A percentile compares a stretch with the other conserved stretches of the same genome.
These are phyloP conservation scores for Amborella trichopoda DNA, from an alignment of 164 flowering plant species.

Conservation along the genomic window DNA sequence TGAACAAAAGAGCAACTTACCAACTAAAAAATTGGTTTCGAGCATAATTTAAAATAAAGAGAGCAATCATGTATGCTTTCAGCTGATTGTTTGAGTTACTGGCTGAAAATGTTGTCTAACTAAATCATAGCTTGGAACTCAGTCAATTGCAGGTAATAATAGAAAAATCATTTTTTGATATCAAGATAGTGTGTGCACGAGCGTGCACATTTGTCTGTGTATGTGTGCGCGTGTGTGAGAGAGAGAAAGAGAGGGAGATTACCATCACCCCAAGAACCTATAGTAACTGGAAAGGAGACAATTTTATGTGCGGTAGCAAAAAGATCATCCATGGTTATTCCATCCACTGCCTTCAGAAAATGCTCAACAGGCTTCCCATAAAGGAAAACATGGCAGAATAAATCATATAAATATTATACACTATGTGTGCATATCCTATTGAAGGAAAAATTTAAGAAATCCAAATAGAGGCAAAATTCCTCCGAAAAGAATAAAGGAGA, in stretches of 20 bases:
- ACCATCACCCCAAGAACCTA: slow-evolving; percentile 95
- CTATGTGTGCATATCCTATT: not conserved
- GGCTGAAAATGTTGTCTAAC: slow-evolving; percentile 42
- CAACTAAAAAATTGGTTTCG: too few species aligned
- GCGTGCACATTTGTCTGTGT: not conserved
- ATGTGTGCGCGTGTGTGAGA: not conserved
- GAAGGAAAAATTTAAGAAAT: too few species aligned
- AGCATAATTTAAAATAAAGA: too few species aligned
- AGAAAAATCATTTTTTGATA: slow-evolving; percentile 15
- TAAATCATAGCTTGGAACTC: slow-evolving; percentile 70
- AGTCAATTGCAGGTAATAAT: too few species aligned
- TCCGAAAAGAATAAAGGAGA: not conserved
- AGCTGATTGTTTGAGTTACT: too few species aligned
- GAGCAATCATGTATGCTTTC: too few species aligned
- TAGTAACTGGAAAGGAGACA: slow-evolving; percentile 66
- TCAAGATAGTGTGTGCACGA: not conserved
- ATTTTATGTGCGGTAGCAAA: slow-evolving; percentile 38
- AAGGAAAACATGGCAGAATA: not conserved
- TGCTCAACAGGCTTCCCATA: slow-evolving; percentile 33
- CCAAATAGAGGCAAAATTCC: not conserved
- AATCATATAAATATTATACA: not conserved
- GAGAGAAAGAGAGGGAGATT: slow-evolving; percentile 2
- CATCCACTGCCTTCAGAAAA: slow-evolving; percentile 63
- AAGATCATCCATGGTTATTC: slow-evolving; percentile 54
- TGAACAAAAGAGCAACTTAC: too few species aligned